Evolutionary conservation across 2,329 filamentous ascomycete genomes (phyloP), one percentile per base, ranked within the genome.

Genomic region (Aspergillus sp.): DNA sequence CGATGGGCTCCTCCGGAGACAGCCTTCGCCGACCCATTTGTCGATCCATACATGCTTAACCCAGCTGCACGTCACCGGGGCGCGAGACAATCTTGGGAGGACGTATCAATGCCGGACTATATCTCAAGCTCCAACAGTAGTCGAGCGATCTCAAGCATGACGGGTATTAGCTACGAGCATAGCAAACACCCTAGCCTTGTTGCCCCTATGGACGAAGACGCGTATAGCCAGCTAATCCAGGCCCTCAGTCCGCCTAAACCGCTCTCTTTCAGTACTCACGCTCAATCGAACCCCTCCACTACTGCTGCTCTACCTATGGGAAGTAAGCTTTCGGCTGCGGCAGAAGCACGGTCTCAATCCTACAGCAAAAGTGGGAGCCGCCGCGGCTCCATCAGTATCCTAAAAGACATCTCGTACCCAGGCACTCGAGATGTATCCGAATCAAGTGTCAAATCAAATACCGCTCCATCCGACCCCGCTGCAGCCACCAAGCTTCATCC

Each of bases 91-190:
- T 73, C 70, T 47, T 66, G 77, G 59, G 73, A 79, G 56, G 79
- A 82, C 59, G 62, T 79, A 15, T 75, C 78, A 25, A 82, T 82
- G 80, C 76, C 77, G 5, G 80, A 82, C 59, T 79, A 80, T 65
- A 63, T 66, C n/a, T 77, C 73, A 31, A 77, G 70, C 48, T 75
- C 73, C 9, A 66, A 68, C 23, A 71, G 71, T 61, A 79, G 76
- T 56, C 73, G 73, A 39, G 70, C 68, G 11, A 72, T 76, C 41
- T 78, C 77, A 25, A 73, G 69, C 58, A 71, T 75, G 67, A 75
- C 75, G 7, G 76, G 73, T 4, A 61, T 75, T 55, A 78, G 75
- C 57, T 74, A 75, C 49, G 73, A 74, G 55, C 76, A 77, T 56
- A 78, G 74, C 62, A 75, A 76, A 53, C 71, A 75, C 23, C 70